Evolutionary conservation across 1,284 basidiomycete genomes (phyloP).

Genomic region (Peniophora sp.): DNA sequence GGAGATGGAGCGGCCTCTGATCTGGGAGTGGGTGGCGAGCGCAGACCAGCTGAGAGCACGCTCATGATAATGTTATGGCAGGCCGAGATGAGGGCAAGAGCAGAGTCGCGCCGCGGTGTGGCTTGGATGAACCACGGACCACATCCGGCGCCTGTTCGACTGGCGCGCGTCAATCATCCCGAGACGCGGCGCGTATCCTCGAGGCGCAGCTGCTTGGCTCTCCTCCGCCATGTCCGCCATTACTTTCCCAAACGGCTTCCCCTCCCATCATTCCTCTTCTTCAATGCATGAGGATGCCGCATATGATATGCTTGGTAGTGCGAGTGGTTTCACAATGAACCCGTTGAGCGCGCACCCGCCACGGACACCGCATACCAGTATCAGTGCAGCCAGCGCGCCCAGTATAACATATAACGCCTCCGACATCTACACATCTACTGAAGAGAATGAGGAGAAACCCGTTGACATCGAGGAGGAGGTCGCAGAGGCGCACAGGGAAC

Average conservation of each 20-base stretch:
- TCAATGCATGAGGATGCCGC: conserved; percentile 16
- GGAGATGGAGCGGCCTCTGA: conserved; percentile 46
- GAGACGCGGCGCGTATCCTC: background rate
- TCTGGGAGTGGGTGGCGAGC: conserved; percentile 41
- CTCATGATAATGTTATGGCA: conserved; percentile 20
- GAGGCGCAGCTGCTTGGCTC: background rate
- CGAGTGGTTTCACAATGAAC: conserved; percentile 65
- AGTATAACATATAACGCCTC: too few relatives aligned
- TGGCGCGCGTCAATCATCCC: background rate
- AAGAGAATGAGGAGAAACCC: conserved; percentile 23
- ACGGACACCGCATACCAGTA: conserved; percentile 49
- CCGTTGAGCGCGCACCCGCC: conserved; percentile 71
- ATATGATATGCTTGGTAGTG: conserved; percentile 32
- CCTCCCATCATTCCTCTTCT: conserved; percentile 23
- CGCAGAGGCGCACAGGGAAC: conserved; percentile 27
- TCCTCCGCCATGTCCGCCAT: conserved; percentile 29
- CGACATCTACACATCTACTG: too few relatives aligned
- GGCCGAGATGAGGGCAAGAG: background rate
- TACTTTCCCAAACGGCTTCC: conserved; percentile 24
- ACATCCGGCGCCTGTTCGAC: background rate
- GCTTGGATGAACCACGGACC: background rate
- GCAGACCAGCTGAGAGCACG: conserved; percentile 29
- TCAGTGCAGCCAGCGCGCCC: conserved; percentile 24
- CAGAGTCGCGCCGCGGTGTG: background rate
- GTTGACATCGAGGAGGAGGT: conserved; percentile 33